These are phyloP conservation scores for Halophytophthora batemanensis DNA, from an alignment of 352 stramenopile species.

Conservation along the genomic window DNA sequence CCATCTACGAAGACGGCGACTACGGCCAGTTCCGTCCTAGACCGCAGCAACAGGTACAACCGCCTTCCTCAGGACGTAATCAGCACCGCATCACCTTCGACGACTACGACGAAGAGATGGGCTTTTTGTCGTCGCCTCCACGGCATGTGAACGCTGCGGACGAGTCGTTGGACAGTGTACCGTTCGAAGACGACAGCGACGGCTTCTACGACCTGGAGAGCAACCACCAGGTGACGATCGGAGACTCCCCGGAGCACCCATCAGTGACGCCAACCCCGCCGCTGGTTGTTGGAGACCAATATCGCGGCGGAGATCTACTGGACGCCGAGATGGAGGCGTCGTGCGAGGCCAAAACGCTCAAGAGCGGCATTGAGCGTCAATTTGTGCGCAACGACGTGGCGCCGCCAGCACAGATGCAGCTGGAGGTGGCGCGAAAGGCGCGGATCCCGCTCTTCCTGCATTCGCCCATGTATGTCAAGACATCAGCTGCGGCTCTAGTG, in stretches of 20 bases:
- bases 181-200: constrained; percentile 47
- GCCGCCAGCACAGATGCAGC: constrained; percentile 82
- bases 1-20: constrained; percentile 45
- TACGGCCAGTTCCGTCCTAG: constrained; percentile 30
- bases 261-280: no score
- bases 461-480: constrained; percentile 85
- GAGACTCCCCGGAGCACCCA: constrained; percentile 17
- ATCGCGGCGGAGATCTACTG: constrained; percentile 24
- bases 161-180: constrained; percentile 47
- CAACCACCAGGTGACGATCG: constrained; percentile 23
- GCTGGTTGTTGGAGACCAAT: constrained; percentile 23
- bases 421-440: constrained; percentile 79
- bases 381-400: constrained; percentile 72
- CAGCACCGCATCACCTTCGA: constrained; percentile 62
- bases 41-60: constrained; percentile 24
- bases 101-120: constrained; percentile 52
- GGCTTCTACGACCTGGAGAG: constrained; percentile 56
- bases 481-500: constrained; percentile 50
- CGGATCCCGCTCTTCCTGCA: constrained; percentile 83
- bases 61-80: constrained; percentile 44
- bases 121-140: constrained; percentile 35
- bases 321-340: constrained; percentile 22
- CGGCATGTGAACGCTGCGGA: constrained; percentile 20
- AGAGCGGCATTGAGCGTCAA: constrained; percentile 57
- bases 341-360: constrained; percentile 45